A percentile compares a stretch with the other conserved stretches of the same genome.
Evolutionary conservation across 495 filamentous ascomycete species (phyloP).

Genomic region (Apodospora peruviana): DNA sequence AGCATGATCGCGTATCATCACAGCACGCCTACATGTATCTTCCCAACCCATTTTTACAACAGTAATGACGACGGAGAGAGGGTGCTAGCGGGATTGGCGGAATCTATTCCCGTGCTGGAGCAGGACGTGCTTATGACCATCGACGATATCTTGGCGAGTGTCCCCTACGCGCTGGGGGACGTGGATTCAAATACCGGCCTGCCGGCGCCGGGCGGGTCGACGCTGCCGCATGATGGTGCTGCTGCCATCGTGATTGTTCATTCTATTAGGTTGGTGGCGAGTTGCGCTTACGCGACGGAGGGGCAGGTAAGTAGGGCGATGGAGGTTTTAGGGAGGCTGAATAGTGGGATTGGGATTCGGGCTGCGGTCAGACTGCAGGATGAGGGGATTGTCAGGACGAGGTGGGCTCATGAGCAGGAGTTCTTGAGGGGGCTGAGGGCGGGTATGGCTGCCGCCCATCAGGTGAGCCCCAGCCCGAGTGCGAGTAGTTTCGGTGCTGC

Average conservation of each 20-base stretch:
- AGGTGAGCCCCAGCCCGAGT: no score
- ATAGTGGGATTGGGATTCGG: constrained; percentile 13
- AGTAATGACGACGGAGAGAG: not conserved
- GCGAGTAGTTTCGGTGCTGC: no score
- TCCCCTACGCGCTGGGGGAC: constrained; percentile 22
- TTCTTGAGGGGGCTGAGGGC: constrained; percentile 18
- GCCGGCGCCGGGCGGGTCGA: constrained; percentile 1
- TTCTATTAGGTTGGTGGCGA: constrained; percentile 14
- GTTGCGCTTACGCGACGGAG: constrained; percentile 10
- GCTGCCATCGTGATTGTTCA: constrained; percentile 19
- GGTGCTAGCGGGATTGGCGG: constrained; percentile 1
- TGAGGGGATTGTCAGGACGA: not conserved
- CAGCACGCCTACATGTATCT: not conserved
- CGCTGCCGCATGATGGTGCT: constrained; percentile 14
- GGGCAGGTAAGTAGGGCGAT: constrained; percentile 6
- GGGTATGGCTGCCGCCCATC: no score
- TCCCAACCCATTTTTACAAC: no score
- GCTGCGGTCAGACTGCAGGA: constrained; percentile 8
- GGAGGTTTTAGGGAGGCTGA: constrained; percentile 13
- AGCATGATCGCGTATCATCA: constrained; percentile 17
- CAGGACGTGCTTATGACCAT: constrained; percentile 4
- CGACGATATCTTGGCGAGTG: constrained; percentile 18
- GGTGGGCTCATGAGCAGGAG: constrained; percentile 5
- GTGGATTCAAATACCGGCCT: not conserved
- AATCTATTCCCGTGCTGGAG: constrained; percentile 11